Conservation (phyloP, 495 filamentous ascomycete genomes). For the Aspergillus sparsus region DNA sequence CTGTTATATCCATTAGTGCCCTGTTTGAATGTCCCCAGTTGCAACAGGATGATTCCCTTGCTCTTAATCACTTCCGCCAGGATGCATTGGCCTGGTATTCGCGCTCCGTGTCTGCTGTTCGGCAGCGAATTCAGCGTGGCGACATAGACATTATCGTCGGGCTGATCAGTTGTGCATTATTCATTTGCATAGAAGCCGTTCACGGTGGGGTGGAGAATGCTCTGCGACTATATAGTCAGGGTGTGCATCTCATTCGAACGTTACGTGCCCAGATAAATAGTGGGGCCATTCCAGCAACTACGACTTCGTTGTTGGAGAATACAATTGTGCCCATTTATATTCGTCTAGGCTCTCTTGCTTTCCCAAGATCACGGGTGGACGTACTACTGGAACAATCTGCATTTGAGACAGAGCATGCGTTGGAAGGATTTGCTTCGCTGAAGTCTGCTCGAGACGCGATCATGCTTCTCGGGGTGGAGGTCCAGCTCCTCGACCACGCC, state of each 20-base stretch:
- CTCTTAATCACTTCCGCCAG: slow-evolving; percentile 43
- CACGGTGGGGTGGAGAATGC: slow-evolving; percentile 39
- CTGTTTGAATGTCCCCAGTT: slow-evolving; percentile 47
- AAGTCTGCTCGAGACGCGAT: slow-evolving; percentile 38
- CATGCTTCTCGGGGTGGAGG: slow-evolving; percentile 27
- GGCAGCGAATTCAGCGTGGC: slow-evolving; percentile 43
- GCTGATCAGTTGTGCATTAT: slow-evolving; percentile 57
- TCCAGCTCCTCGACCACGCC: slow-evolving; percentile 24
- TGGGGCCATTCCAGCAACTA: slow-evolving; percentile 19
- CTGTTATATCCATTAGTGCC: slow-evolving; percentile 55
- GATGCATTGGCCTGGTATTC: slow-evolving; percentile 45
- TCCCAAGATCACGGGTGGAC: slow-evolving; percentile 9
- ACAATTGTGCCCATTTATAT: slow-evolving; percentile 43
- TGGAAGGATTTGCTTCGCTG: slow-evolving; percentile 28
- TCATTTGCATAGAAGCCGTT: slow-evolving; percentile 60
- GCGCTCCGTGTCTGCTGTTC: slow-evolving; percentile 51
- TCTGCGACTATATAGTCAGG: slow-evolving; percentile 39
- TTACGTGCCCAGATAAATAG: slow-evolving; percentile 30
- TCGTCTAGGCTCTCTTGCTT: slow-evolving; percentile 31
- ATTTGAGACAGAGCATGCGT: slow-evolving; percentile 3
- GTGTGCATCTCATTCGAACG: slow-evolving; percentile 34
- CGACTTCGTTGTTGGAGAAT: slow-evolving; percentile 30
- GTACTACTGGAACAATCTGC: slow-evolving; percentile 16
- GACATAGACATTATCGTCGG: slow-evolving; percentile 35
- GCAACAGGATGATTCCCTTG: slow-evolving; percentile 24